Base-by-base conservation (phyloP, 75 land plant species). In the Chamaecyparis obtusa region DNA sequence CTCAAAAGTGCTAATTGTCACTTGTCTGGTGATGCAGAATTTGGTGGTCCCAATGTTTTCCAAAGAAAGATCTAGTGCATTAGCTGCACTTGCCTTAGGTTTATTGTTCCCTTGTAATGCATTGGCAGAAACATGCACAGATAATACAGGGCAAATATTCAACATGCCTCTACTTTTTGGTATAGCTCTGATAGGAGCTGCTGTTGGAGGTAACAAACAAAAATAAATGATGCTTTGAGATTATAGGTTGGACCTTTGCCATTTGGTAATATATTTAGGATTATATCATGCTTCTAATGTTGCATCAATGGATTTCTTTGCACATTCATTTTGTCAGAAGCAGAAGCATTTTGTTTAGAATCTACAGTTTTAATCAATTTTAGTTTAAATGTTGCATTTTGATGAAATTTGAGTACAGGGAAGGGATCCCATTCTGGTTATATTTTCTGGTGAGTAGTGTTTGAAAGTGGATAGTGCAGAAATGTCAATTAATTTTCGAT, bases 161-260 rank as follows among this genome's bases (percentile, higher is more conserved):
- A 89, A 86, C 85, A 94, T 94, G 95, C 95, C 95, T 41, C 9
- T 94, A 27, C 85, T 94, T 41, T 91, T 93, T 56, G 64, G 74
- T 69, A 92, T 94, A 56, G 93, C 95, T 84, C 89, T 94, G 77
- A 87, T 93, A 46, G 94, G 95, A 13, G 94, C 95, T 84, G 90
- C 93, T 86, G 94, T 94, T 89, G 94, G 95, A 90, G 94, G 95
- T 94, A 87, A 86, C 15, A 24, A 44, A 41, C 11, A 44, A 43
- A 41, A 43, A 0, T 9, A 55, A 35, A 35, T 74, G 46, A 64
- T 49, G 37, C 24, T 43, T 87, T 78, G 19, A 43, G 51, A 35
- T 87, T 9, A 75, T 85, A 74, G 41, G 11, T 15, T 27, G 48
- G 0, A 1, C 24, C 15, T 44, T 21, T 30, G 43, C 32, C 49